Evolutionary conservation across 768 basidiomycete genomes (phyloP), one percentile per base, ranked within the genome.

Genomic region (Phaeotremella skinneri): DNA sequence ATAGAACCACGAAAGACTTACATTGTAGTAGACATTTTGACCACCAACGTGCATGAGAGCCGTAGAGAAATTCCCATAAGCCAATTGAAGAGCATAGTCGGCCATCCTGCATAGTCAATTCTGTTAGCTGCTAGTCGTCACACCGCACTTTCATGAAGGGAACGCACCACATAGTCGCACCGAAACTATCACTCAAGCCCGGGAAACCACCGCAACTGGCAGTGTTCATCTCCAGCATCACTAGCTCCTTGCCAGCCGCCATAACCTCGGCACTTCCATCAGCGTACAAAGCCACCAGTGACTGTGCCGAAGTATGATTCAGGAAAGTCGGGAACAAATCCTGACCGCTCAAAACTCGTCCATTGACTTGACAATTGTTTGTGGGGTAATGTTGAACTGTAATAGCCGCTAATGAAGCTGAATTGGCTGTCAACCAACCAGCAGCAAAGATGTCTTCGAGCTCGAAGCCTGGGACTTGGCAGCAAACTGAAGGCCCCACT

Each of bases 171-270:
- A 88, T 76, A 2, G 85, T 83, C 0, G 83, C 84, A 1, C 78
- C 80, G 58, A 83, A 87, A 65, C 81, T 73, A 79, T 89, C 82
- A 79, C 85, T 73, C 75, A 86, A 80, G 52, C 81, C 80, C 13
- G 77, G 71, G 68, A 81, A 83, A 17, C 81, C 81, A 61, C 79
- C 81, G 69, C 82, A 84, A 49, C 78, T 80, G 2, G 80, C 80
- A 0, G 87, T 80, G 53, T 87, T 87, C 13, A 84, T 86, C 75
- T 88, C 87, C 62, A 87, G 81, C 85, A 87, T 86, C 52, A 85
- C 64, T 31, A 87, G 73, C 20, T 80, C 80, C 56, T 76, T 76
- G n/a, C 74, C 71, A 21, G 65, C 62, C 0, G 69, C 70, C 60
- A 78, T 75, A 1, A 81, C 82, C 23, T 78, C 69, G n/a, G 62